Conservation (phyloP, 2,329 filamentous ascomycete genomes). For the Chaetomium sp. region DNA sequence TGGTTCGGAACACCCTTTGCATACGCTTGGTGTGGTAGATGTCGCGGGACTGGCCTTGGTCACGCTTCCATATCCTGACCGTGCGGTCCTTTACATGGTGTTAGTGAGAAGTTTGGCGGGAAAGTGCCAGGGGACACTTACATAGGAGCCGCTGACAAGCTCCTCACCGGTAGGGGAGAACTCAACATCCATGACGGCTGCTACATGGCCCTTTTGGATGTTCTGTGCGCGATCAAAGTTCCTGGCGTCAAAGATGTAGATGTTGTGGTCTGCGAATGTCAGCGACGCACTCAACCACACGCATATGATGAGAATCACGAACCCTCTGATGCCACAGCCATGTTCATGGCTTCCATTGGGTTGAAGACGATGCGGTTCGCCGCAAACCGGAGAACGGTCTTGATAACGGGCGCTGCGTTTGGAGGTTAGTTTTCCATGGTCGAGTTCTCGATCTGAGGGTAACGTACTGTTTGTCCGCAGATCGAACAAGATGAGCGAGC, state of each 20-base stretch:
- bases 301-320: not conserved
- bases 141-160: constrained; percentile 78
- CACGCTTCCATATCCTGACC: constrained; percentile 75
- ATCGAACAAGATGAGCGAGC: constrained; percentile 86
- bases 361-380: constrained; percentile 87
- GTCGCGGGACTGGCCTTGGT: constrained; percentile 78
- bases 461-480: constrained; percentile 55
- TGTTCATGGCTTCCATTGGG: constrained; percentile 64
- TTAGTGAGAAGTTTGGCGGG: not conserved
- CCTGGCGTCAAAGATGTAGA: constrained; percentile 89
- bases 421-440: constrained; percentile 2
- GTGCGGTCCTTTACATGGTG: constrained; percentile 62
- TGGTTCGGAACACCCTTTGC: constrained; percentile 66
- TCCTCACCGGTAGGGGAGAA: constrained; percentile 93
- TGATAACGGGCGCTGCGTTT: constrained; percentile 65
- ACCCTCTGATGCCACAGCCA: constrained; percentile 78
- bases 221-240: constrained; percentile 84
- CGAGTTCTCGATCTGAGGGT: too few relatives aligned
- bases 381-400: constrained; percentile 73
- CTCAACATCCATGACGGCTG: constrained; percentile 92
- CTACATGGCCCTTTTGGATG: constrained; percentile 81
- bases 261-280: constrained; percentile 66
- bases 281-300: not conserved
- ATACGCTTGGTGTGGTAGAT: constrained; percentile 97
- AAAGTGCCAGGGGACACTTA: constrained; percentile 32